Percentiles rank a stretch among this genome's conserved stretches.
Evolutionary conservation across 1,139 yeast genomes (phyloP).

Genomic region (Debaryomycetaceae sp.): DNA sequence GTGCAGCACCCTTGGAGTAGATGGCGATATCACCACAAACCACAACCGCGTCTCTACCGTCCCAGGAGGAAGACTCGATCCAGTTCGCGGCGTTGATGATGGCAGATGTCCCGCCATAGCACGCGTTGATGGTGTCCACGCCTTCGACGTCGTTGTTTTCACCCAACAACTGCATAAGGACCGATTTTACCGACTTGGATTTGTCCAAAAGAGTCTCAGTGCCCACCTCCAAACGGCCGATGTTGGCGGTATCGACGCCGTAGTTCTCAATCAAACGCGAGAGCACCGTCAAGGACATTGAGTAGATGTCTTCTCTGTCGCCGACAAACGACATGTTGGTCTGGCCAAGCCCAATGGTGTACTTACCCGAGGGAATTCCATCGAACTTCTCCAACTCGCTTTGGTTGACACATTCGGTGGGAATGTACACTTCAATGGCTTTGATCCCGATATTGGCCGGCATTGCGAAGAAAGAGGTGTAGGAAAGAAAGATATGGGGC

Average conservation of each 20-base stretch:
- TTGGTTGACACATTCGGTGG: slow-evolving; percentile 81
- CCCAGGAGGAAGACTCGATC: slow-evolving; percentile 97
- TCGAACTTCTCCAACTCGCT: slow-evolving; percentile 80
- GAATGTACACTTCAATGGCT: slow-evolving; percentile 90
- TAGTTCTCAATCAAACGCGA: slow-evolving; percentile 74
- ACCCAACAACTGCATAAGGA: slow-evolving; percentile 89
- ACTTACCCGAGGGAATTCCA: slow-evolving; percentile 88
- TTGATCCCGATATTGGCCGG: slow-evolving; percentile 92
- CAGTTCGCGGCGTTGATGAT: slow-evolving; percentile 91
- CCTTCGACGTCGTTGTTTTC: slow-evolving; percentile 93
- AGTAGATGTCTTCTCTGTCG: slow-evolving; percentile 96
- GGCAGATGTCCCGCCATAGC: slow-evolving; percentile 98
- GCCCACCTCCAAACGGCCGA: slow-evolving; percentile 98
- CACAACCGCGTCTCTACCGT: slow-evolving; percentile 96
- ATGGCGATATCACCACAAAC: slow-evolving; percentile 98
- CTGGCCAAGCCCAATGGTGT: slow-evolving; percentile 98
- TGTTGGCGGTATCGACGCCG: slow-evolving; percentile 70
- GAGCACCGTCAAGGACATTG: slow-evolving; percentile 81
- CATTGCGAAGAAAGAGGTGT: slow-evolving; percentile 4
- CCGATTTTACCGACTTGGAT: slow-evolving; percentile 95
- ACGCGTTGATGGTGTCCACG: slow-evolving; percentile 92
- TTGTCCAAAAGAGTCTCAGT: slow-evolving; percentile 97
- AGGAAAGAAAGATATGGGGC: slow-evolving; percentile 1
- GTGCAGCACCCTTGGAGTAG: slow-evolving; percentile 94
- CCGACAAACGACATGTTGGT: slow-evolving; percentile 97